Percentiles rank a stretch among this genome's conserved stretches.
Evolutionary conservation across 2,329 filamentous ascomycete species (phyloP).

Genomic region (Fusarium domesticum): DNA sequence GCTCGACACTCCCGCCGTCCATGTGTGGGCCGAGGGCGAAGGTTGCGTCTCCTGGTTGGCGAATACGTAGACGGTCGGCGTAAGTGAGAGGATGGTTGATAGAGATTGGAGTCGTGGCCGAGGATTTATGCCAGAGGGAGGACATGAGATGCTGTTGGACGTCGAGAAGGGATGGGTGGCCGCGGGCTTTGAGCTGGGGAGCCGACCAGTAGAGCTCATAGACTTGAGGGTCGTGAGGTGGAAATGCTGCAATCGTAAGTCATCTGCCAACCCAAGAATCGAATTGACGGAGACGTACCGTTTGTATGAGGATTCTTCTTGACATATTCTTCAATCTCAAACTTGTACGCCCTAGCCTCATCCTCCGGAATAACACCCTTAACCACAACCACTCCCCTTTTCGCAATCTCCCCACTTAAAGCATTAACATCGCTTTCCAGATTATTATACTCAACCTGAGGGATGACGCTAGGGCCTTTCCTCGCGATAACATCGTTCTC

Average conservation of each 20-base stretch:
- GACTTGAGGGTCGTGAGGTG: conserved; percentile 63
- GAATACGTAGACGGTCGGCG: conserved; percentile 69
- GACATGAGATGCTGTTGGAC: conserved; percentile 61
- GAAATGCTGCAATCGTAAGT: conserved; percentile 52
- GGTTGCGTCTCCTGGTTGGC: conserved; percentile 65
- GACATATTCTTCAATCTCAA: conserved; percentile 63
- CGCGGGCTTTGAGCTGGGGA: conserved; percentile 64
- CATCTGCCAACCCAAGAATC: neutral
- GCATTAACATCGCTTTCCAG: conserved; percentile 39
- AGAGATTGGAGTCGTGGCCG: conserved; percentile 47
- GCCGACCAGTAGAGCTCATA: conserved; percentile 75
- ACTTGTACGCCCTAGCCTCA: conserved; percentile 64
- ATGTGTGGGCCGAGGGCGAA: conserved; percentile 73
- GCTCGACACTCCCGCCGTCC: conserved; percentile 71
- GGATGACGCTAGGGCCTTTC: conserved; percentile 49
- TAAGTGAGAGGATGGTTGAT: conserved; percentile 60
- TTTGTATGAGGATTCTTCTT: conserved; percentile 58
- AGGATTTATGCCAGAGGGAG: conserved; percentile 56
- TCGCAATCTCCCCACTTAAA: conserved; percentile 50
- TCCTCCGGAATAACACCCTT: conserved; percentile 61
- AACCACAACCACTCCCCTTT: conserved; percentile 62
- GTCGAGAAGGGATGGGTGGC: conserved; percentile 60
- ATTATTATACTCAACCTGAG: conserved; percentile 48
- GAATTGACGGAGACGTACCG: conserved; percentile 34
- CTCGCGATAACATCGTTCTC: conserved; percentile 49